Conservation (phyloP, 2,329 filamentous ascomycete genomes). For the Paecilomyces fulvus region DNA sequence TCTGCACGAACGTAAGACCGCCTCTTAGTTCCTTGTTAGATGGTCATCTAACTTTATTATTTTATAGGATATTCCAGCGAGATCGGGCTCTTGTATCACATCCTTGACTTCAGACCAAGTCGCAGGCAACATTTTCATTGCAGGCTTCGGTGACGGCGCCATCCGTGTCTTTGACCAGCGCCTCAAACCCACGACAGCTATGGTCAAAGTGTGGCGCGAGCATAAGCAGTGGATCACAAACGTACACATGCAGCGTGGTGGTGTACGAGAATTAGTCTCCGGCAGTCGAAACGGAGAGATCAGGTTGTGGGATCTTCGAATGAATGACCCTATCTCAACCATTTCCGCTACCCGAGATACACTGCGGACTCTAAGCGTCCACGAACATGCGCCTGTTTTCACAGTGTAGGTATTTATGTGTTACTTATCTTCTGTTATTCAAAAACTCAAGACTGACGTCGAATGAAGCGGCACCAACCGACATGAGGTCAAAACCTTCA, state of each 20-base stretch:
- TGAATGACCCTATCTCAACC: slow-evolving; percentile 66
- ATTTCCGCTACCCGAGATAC: slow-evolving; percentile 69
- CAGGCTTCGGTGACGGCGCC: slow-evolving; percentile 91
- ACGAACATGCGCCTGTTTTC: slow-evolving; percentile 95
- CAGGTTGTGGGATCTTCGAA: slow-evolving; percentile 90
- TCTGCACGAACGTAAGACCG: slow-evolving; percentile 61
- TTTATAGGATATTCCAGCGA: slow-evolving; percentile 72
- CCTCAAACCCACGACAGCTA: slow-evolving; percentile 71
- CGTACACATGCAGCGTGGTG: slow-evolving; percentile 93
- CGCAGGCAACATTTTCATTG: slow-evolving; percentile 90
- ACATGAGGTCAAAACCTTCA: slow-evolving; percentile 86
- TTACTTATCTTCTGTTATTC: not conserved
- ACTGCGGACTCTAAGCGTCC: slow-evolving; percentile 77
- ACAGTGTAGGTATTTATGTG: slow-evolving; percentile 60
- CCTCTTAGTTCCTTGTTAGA: not conserved
- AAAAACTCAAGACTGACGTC: slow-evolving; percentile 3
- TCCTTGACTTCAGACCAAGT: slow-evolving; percentile 96
- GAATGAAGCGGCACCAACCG: slow-evolving; percentile 67
- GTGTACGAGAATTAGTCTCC: slow-evolving; percentile 80
- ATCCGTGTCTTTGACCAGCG: slow-evolving; percentile 91
- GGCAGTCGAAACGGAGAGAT: slow-evolving; percentile 90
- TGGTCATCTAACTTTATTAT: slow-evolving; percentile 1
- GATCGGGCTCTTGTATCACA: slow-evolving; percentile 91
- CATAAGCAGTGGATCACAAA: slow-evolving; percentile 94
- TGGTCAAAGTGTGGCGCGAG: slow-evolving; percentile 96